Base-by-base conservation (phyloP, 495 filamentous ascomycete genomes). In the Aspergillus coremiiformis region DNA sequence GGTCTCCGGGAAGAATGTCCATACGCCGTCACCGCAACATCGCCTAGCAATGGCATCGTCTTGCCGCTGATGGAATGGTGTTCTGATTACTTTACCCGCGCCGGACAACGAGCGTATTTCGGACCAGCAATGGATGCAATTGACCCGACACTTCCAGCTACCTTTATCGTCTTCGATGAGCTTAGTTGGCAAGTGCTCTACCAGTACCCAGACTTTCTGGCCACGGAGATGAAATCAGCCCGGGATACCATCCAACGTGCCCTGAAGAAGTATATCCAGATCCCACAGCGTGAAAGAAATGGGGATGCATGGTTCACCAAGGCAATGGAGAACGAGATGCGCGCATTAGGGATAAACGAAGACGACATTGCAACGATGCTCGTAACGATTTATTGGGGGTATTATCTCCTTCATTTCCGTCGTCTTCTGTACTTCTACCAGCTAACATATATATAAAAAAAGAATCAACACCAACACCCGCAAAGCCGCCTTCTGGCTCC, bases 381-480 rank as follows among this genome's bases (percentile, higher is more conserved):
- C 11, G 41, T 44, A n/a, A 14, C 41, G 0, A 44, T 44, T 12
- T 44, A 44, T 21, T 24, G 22, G 11, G 41, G 41, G 41, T 44
- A 44, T 21, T 20, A 6, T 21, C 7, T 14, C 21, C 10, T 4
- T 43, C 10, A 10, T 20, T 9, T 43, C 5, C 17, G n/a, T n/a
- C n/a, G n/a, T n/a, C n/a, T n/a, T n/a, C n/a, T n/a, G n/a, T n/a
- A n/a, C n/a, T n/a, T n/a, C n/a, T n/a, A n/a, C n/a, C n/a, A n/a
- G 22, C 41, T 44, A 12, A 44, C 9, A 7, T 26, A 12, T 5
- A n/a, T n/a, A n/a, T n/a, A n/a, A n/a, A n/a, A n/a, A n/a, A 30
- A 44, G 41, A 24, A 44, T 22, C 41, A 44, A 44, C 41, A 44
- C 41, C 21, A 44, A 26, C 41, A 44, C 41, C 22, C 41, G 41